A percentile compares a stretch with the other conserved stretches of the same genome.
phyloP scores from a whole-genome alignment of 768 basidiomycete species.

The Mrakia frigida region DNA sequence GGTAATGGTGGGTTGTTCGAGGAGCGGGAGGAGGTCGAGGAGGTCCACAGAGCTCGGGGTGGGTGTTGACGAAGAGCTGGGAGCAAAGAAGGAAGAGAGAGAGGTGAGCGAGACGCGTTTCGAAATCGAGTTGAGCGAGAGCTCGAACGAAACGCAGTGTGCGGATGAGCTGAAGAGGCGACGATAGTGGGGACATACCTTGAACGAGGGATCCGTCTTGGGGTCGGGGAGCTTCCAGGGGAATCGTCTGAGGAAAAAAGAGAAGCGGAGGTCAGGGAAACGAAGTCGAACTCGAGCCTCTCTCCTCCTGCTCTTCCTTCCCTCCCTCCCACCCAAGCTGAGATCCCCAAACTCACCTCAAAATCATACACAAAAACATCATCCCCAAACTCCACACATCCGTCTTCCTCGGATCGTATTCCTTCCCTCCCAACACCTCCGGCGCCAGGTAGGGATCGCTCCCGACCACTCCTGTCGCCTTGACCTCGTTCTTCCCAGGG shows the following conservation, averaged over 20 bases:
- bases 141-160: neutral
- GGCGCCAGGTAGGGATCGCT: slow-evolving; percentile 98
- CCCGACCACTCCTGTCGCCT: slow-evolving; percentile 85
- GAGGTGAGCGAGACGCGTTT: neutral
- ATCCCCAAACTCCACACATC: slow-evolving; percentile 98
- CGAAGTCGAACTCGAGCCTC: neutral
- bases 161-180: neutral
- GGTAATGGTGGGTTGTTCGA: neutral
- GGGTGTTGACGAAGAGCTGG: slow-evolving; percentile 78
- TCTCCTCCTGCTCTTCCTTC: neutral
- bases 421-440: slow-evolving; percentile 73
- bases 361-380: slow-evolving; percentile 98
- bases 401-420: slow-evolving; percentile 92
- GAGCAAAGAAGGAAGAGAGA: neutral
- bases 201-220: slow-evolving; percentile 86
- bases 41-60: slow-evolving; percentile 66
- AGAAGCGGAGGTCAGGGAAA: neutral
- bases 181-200: slow-evolving; percentile 11
- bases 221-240: slow-evolving; percentile 98
- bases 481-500: slow-evolving; percentile 74
- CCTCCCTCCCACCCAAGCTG: no score
- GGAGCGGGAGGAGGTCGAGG: slow-evolving; percentile 15
- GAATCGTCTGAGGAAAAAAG: slow-evolving; percentile 54
- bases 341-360: slow-evolving; percentile 49
- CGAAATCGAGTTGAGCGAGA: neutral